Conservation (phyloP, 305 asterid species). For the Galium porrigens region DNA sequence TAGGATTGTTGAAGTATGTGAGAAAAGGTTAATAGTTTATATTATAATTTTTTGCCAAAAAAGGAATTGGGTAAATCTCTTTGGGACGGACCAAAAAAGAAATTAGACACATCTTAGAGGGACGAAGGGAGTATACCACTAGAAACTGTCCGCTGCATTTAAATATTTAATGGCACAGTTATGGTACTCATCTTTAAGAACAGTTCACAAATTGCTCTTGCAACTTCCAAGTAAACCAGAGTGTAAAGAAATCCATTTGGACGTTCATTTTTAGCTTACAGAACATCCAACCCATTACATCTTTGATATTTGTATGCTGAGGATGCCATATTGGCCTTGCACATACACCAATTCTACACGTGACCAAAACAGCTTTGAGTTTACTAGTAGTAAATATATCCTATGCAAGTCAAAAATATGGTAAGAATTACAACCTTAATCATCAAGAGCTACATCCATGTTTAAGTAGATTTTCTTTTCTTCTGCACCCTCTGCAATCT, state of each 20-base stretch:
- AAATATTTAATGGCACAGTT: too few relatives aligned
- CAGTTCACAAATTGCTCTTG: background rate
- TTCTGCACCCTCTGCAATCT: conserved; percentile 50
- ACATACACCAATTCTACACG: conserved; percentile 15
- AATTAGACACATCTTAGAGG: too few relatives aligned
- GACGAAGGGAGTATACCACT: too few relatives aligned
- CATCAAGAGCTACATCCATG: conserved; percentile 7
- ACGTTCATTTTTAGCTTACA: background rate
- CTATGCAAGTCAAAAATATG: background rate
- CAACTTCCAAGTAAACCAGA: background rate
- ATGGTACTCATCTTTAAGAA: too few relatives aligned
- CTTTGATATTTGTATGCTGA: conserved; percentile 13
- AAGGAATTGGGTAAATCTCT: too few relatives aligned
- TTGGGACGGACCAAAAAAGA: too few relatives aligned
- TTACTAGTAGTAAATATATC: conserved; percentile 14
- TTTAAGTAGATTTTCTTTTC: conserved; percentile 53
- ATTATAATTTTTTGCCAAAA: too few relatives aligned
- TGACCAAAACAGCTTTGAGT: conserved; percentile 12
- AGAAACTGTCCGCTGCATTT: too few relatives aligned
- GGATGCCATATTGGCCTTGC: conserved; percentile 17
- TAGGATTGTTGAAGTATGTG: too few relatives aligned
- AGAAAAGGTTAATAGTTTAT: too few relatives aligned
- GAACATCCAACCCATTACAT: conserved; percentile 11
- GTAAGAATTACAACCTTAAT: conserved; percentile 9
- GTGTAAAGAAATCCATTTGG: background rate